These are phyloP conservation scores for Penicillium verrucosum DNA, from an alignment of 2,329 filamentous ascomycete species.

Conservation along the genomic window DNA sequence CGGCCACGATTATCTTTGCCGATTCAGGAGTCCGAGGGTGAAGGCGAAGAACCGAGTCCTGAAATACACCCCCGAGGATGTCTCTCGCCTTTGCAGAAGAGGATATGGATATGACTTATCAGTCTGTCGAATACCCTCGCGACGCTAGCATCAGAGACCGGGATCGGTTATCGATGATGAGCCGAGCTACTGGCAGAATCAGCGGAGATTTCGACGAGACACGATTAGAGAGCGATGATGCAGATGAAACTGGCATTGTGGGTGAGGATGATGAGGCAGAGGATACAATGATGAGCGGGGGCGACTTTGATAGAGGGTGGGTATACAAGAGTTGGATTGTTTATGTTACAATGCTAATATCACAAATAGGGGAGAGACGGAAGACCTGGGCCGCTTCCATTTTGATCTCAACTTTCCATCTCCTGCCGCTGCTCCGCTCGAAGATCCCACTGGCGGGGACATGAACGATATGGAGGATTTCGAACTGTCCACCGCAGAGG, in stretches of 20 bases:
- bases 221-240: conserved; percentile 43
- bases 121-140: conserved; percentile 45
- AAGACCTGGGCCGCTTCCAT: conserved; percentile 42
- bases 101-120: conserved; percentile 43
- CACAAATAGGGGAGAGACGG: conserved; percentile 41
- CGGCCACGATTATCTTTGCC: conserved; percentile 45
- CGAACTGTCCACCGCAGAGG: conserved; percentile 29
- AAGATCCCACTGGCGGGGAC: conserved; percentile 31
- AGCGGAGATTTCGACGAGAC: conserved; percentile 54
- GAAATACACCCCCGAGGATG: conserved; percentile 37
- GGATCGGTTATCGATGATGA: conserved; percentile 42
- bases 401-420: conserved; percentile 42
- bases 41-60: conserved; percentile 44
- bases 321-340: conserved; percentile 14
- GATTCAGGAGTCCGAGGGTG: conserved; percentile 45
- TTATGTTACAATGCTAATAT: conserved; percentile 23
- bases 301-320: conserved; percentile 40
- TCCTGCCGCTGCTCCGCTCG: conserved; percentile 30
- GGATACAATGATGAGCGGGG: conserved; percentile 38
- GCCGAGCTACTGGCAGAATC: conserved; percentile 42
- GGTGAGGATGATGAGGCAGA: conserved; percentile 35
- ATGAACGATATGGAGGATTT: conserved; percentile 38
- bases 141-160: conserved; percentile 39
- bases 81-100: conserved; percentile 47
- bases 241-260: conserved; percentile 39